Base-by-base conservation (phyloP, 2,329 filamentous ascomycete species). In the Metarhizium rileyi region DNA sequence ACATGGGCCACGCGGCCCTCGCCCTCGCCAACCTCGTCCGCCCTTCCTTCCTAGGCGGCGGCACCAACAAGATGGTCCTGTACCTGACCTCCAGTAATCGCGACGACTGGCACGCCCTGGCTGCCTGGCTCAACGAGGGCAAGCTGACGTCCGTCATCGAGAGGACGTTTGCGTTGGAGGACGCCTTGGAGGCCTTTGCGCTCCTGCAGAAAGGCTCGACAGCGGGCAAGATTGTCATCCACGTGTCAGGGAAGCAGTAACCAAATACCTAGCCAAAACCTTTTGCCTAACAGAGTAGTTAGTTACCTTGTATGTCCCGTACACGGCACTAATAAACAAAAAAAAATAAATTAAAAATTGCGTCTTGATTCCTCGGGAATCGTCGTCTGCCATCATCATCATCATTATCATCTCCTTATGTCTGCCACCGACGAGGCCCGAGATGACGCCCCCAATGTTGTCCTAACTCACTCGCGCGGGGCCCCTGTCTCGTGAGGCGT, bases 81-180 rank as follows among this genome's bases (percentile, higher is more conserved):
- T 60, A 72, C 25, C 56, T 69, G 40, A 60, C 63, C 2, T 66
- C 69, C 51, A 68, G 70, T 20, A 69, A 68, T 2, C 60, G 63
- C 1, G 65, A 72, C 7, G 71, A 81, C 41, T 57, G 83, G 47
- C 63, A 60, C 22, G 65, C 73, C 59, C 61, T 86, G 47, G 76
- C 66, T 2, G 59, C 70, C 35, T 81, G 76, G 78, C 66, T 84
- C 60, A 62, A 65, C 6, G 71, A 83, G 53, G 80, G 78, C 0
- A 81, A 77, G 57, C 54, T 86, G 12, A 76, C 71, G 63, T 66
- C 74, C 4, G 67, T 80, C 1, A 61, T 84, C 30, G 81, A 83
- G 59, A 68, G 70, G 30, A 69, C 68, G 2, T 83, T 74, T 56
- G 68, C 70, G 22, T 80, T 82, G 59, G 73, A 77, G 18, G 74